phyloP scores from a whole-genome alignment of 345 rosid genomes.

The Clausena lansium region DNA sequence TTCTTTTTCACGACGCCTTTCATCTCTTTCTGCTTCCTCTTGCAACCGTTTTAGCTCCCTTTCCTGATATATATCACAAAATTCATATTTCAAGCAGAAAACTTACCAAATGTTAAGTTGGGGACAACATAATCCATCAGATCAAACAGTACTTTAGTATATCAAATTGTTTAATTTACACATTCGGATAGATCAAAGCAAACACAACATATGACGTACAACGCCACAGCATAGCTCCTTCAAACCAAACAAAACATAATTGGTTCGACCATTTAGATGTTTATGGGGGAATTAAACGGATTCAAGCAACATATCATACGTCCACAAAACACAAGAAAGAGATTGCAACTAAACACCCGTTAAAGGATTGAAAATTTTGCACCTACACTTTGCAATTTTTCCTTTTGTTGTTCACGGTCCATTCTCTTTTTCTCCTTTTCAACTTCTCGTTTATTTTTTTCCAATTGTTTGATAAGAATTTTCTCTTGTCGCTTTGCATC shows the following conservation, averaged over 20 bases:
- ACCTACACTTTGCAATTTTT: constrained; percentile 58
- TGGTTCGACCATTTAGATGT: neutral
- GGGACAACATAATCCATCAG: neutral
- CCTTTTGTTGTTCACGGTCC: constrained; percentile 62
- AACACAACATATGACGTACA: neutral
- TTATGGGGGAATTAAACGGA: neutral
- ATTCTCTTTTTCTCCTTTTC: constrained; percentile 80
- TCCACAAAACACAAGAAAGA: neutral
- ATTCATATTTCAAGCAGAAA: neutral
- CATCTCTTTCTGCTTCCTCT: constrained; percentile 54
- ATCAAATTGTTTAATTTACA: neutral
- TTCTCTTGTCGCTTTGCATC: constrained; percentile 63
- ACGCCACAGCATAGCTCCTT: neutral
- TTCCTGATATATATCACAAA: constrained; percentile 44
- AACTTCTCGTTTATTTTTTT: constrained; percentile 60
- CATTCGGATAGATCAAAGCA: neutral
- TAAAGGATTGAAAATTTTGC: neutral
- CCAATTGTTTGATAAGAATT: constrained; percentile 58
- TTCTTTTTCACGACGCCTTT: constrained; percentile 58
- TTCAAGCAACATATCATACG: neutral
- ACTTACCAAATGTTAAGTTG: neutral
- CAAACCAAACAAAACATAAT: neutral
- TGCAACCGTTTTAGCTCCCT: constrained; percentile 63
- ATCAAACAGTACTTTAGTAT: neutral
- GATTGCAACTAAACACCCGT: neutral